Percentiles rank a stretch among this genome's conserved stretches.
Conservation (phyloP, 345 rosid species). For the Eucalyptus camaldulensis region DNA sequence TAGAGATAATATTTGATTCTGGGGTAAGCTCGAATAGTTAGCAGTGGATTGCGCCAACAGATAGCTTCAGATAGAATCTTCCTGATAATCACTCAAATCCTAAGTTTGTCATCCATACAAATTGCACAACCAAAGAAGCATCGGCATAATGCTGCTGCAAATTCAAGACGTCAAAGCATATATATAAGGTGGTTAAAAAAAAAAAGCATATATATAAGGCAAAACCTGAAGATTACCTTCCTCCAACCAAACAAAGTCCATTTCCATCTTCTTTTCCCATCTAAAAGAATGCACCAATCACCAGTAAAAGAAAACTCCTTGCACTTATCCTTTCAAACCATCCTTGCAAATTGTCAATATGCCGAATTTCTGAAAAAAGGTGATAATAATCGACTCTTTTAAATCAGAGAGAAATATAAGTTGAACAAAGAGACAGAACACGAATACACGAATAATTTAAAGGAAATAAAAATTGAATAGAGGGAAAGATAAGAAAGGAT, state of each 20-base stretch:
- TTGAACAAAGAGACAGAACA: not conserved
- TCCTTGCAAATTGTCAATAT: not conserved
- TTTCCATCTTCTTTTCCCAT: not conserved
- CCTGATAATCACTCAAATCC: not conserved
- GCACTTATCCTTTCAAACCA: not conserved
- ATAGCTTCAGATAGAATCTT: not conserved
- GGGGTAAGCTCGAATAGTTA: not conserved
- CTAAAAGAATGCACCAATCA: not conserved
- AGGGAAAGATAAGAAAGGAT: not conserved
- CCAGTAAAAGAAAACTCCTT: not conserved
- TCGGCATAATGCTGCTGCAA: not conserved
- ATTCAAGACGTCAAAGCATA: too few relatives aligned
- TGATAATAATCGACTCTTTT: not conserved
- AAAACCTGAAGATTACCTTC: not conserved
- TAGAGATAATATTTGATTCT: not conserved
- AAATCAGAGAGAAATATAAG: not conserved
- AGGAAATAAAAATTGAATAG: not conserved
- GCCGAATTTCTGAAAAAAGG: not conserved
- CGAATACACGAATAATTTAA: not conserved
- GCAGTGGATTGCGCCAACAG: not conserved
- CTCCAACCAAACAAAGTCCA: not conserved
- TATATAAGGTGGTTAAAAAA: too few relatives aligned
- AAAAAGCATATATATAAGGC: too few relatives aligned
- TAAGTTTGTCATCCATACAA: not conserved
- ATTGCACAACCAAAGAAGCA: not conserved